Conservation (phyloP, 2,329 filamentous ascomycete species). For the Amauroascus niger region DNA sequence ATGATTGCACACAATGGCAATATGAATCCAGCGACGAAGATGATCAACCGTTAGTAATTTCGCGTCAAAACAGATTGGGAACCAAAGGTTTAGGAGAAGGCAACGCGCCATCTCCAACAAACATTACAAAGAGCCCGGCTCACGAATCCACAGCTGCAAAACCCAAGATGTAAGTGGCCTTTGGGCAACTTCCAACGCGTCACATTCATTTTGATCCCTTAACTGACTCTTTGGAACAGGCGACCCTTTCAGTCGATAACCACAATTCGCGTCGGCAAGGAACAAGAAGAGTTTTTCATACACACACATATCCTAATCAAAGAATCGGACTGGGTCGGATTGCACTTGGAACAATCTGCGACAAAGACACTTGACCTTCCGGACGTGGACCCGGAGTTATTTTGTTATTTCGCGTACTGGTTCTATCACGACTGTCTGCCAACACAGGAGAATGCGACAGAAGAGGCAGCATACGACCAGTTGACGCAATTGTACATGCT, state of each 20-base stretch:
- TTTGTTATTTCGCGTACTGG: slow-evolving; percentile 6
- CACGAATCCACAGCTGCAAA: neutral
- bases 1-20: too few species aligned
- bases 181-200: neutral
- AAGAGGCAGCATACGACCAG: neutral
- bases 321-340: neutral
- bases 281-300: slow-evolving; percentile 7
- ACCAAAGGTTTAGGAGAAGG: neutral
- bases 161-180: neutral
- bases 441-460: neutral
- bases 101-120: neutral
- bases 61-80: neutral
- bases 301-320: slow-evolving; percentile 2
- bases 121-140: neutral
- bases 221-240: neutral
- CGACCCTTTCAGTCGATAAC: slow-evolving; percentile 3
- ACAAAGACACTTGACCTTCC: neutral
- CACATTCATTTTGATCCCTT: neutral
- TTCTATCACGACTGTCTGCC: slow-evolving; percentile 4
- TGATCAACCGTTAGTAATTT: neutral
- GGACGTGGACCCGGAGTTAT: slow-evolving; percentile 3
- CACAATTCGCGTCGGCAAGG: slow-evolving; percentile 5
- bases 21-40: neutral
- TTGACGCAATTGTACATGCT: slow-evolving; percentile 6
- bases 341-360: neutral